A percentile compares a stretch with the other conserved stretches of the same genome.
phyloP scores from a whole-genome alignment of 2,329 filamentous ascomycete genomes.

The Colletotrichum melonis region DNA sequence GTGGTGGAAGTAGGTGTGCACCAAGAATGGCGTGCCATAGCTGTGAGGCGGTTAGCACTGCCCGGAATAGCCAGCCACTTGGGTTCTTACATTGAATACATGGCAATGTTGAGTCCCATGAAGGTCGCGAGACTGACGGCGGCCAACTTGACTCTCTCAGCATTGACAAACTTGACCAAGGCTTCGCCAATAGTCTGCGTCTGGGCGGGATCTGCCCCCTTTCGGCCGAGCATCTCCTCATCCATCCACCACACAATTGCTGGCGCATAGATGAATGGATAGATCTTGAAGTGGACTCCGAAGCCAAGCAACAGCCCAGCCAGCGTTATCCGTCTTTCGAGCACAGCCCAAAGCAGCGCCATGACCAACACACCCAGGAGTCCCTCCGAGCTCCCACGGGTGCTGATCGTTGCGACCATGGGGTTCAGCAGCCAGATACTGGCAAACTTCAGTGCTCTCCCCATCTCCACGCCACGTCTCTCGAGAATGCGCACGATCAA shows the following conservation, averaged over 20 bases:
- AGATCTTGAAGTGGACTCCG: slow-evolving; percentile 97
- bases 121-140: slow-evolving; percentile 80
- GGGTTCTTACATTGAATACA: slow-evolving; percentile 76
- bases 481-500: slow-evolving; percentile 66
- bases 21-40: slow-evolving; percentile 84
- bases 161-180: slow-evolving; percentile 59
- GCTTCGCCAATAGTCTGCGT: slow-evolving; percentile 38
- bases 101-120: slow-evolving; percentile 76
- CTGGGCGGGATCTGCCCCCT: not conserved
- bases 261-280: slow-evolving; percentile 94
- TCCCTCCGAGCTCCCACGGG: slow-evolving; percentile 92
- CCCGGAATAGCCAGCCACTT: not conserved
- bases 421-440: slow-evolving; percentile 95
- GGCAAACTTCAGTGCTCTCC: slow-evolving; percentile 78
- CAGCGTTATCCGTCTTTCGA: slow-evolving; percentile 69
- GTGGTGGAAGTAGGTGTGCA: slow-evolving; percentile 94
- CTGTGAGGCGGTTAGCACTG: slow-evolving; percentile 49
- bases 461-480: slow-evolving; percentile 57
- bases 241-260: slow-evolving; percentile 87
- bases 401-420: slow-evolving; percentile 98
- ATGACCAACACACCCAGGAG: slow-evolving; percentile 87
- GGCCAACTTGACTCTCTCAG: slow-evolving; percentile 67
- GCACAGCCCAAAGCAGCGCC: slow-evolving; percentile 84
- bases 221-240: slow-evolving; percentile 54
- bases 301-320: slow-evolving; percentile 84